A percentile compares a stretch with the other conserved stretches of the same genome.
These are phyloP conservation scores for Cystobasidium tubakii DNA, from an alignment of 768 basidiomycete species.

Conservation along the genomic window DNA sequence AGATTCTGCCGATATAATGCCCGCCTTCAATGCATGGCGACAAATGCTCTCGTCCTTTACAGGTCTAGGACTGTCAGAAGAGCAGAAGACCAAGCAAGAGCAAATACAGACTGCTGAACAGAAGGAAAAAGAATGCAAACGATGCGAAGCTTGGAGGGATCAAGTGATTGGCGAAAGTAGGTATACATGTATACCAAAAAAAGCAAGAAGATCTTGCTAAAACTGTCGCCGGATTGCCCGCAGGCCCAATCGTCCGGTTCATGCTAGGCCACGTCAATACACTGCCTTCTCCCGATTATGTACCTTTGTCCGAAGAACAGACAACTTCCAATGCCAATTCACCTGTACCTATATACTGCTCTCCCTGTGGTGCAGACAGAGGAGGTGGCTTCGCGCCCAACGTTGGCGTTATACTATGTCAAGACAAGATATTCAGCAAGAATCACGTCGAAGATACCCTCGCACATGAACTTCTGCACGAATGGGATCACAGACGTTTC, in stretches of 20 bases:
- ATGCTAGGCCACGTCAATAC: conserved; percentile 25
- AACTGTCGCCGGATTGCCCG: not conserved
- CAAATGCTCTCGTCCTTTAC: conserved; percentile 9
- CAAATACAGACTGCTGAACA: not conserved
- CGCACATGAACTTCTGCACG: conserved; percentile 86
- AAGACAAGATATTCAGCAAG: conserved; percentile 72
- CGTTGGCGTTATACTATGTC: conserved; percentile 76
- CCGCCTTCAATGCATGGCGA: conserved; percentile 14
- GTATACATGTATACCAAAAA: not conserved
- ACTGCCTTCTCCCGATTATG: conserved; percentile 8
- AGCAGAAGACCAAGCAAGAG: not conserved
- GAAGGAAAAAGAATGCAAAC: not conserved
- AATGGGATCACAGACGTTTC: conserved; percentile 92
- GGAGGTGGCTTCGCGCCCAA: conserved; percentile 78
- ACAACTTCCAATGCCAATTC: conserved; percentile 17
- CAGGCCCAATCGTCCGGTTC: conserved; percentile 28
- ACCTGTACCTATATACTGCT: conserved; percentile 68
- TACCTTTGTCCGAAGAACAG: not conserved
- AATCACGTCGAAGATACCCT: conserved; percentile 89
- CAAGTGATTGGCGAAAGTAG: conserved; percentile 16
- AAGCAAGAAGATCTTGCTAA: not conserved
- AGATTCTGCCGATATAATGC: conserved; percentile 14
- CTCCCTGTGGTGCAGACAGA: conserved; percentile 66
- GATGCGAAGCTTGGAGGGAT: conserved; percentile 22
- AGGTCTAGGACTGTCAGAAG: not conserved